Evolutionary conservation across 2,329 filamentous ascomycete species (phyloP).

Genomic region (Phialophora chinensis): DNA sequence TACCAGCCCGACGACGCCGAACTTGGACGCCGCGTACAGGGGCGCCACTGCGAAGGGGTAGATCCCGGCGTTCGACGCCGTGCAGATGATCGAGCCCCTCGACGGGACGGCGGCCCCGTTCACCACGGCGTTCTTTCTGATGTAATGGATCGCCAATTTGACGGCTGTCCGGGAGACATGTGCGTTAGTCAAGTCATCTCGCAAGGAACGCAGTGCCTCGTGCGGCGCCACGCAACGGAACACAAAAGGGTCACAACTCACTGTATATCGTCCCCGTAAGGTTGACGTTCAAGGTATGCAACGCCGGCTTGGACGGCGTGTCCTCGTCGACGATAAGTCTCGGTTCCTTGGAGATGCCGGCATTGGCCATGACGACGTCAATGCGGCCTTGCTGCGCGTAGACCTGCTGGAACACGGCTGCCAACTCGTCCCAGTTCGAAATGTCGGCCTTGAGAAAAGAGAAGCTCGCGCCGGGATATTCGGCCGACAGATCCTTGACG

Average conservation of each 20-base stretch:
- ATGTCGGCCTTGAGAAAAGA: constrained; percentile 45
- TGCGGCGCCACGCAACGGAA: too few species aligned
- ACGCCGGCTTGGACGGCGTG: constrained; percentile 45
- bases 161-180: constrained; percentile 47
- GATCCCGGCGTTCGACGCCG: constrained; percentile 60
- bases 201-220: not conserved
- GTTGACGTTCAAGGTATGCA: constrained; percentile 48
- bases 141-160: constrained; percentile 58
- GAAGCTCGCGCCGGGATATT: constrained; percentile 41
- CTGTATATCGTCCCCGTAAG: constrained; percentile 53
- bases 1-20: constrained; percentile 58
- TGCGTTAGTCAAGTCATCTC: not conserved
- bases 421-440: constrained; percentile 47
- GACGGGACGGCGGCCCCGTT: constrained; percentile 31
- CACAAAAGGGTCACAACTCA: constrained; percentile 38
- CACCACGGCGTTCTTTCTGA: constrained; percentile 52
- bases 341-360: constrained; percentile 55
- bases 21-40: constrained; percentile 57
- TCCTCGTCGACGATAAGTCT: constrained; percentile 45
- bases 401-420: constrained; percentile 45
- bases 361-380: constrained; percentile 59
- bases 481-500: constrained; percentile 37
- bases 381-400: constrained; percentile 46
- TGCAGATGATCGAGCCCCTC: constrained; percentile 59
- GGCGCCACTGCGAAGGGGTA: constrained; percentile 60